phyloP scores from a whole-genome alignment of 2,329 filamentous ascomycete species.

The Sporothrix variecibatus region DNA sequence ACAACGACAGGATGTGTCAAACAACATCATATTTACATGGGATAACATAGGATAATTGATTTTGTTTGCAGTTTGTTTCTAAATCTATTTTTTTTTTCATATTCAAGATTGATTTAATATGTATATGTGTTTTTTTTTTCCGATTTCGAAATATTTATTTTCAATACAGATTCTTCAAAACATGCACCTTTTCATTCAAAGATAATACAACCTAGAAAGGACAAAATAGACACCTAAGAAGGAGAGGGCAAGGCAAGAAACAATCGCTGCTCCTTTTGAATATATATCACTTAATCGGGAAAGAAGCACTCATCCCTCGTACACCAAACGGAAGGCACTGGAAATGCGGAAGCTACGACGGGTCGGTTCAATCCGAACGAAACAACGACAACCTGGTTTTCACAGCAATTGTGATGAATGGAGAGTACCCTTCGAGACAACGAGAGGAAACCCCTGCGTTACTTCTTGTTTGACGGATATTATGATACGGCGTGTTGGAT shows the following conservation, averaged over 20 bases:
- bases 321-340: neutral
- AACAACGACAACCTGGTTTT: neutral
- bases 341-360: neutral
- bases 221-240: neutral
- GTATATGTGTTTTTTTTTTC: neutral
- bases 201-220: neutral
- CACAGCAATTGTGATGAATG: neutral
- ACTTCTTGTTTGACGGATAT: neutral
- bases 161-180: too few relatives aligned
- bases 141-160: neutral
- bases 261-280: neutral
- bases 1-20: neutral
- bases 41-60: neutral
- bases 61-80: neutral
- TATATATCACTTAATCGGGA: neutral
- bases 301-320: neutral
- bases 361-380: constrained; percentile 19
- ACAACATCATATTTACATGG: neutral
- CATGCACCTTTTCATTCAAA: too few relatives aligned
- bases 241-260: neutral
- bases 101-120: neutral
- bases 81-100: neutral
- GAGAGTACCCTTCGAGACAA: neutral
- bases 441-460: neutral
- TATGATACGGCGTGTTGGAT: neutral